Evolutionary conservation across 345 rosid genomes (phyloP).

Genomic region (Gossypium mustelinum): DNA sequence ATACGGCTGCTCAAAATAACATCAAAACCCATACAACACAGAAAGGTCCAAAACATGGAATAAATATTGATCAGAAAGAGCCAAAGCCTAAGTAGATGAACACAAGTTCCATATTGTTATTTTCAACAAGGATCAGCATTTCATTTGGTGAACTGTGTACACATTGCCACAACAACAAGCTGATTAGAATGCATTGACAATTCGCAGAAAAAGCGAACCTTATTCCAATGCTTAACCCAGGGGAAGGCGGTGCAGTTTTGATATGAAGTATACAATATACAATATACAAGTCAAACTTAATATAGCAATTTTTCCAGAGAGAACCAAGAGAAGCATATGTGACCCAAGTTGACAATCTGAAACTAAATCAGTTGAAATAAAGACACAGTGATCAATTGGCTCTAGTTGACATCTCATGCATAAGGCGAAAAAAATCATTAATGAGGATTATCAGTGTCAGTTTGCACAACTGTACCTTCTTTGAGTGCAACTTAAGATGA

Average conservation of each 20-base stretch:
- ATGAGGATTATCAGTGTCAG: not conserved
- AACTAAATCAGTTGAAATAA: not conserved
- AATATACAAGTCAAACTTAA: not conserved
- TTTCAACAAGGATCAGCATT: constrained; percentile 1
- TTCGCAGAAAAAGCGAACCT: not conserved
- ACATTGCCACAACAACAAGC: not conserved
- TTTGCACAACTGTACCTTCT: constrained; percentile 51
- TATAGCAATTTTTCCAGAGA: not conserved
- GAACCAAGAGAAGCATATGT: not conserved
- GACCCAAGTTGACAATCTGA: not conserved
- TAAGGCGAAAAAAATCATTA: not conserved
- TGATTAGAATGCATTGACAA: not conserved
- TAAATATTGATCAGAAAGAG: not conserved
- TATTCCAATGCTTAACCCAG: not conserved
- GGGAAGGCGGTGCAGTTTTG: no score
- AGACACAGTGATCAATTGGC: not conserved
- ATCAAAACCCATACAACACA: not conserved
- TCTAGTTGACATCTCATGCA: not conserved
- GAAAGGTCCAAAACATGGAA: not conserved
- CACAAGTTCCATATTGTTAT: not conserved
- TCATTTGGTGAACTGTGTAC: not conserved
- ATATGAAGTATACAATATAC: not conserved
- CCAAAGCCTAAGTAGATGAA: not conserved
- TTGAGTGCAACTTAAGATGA: constrained; percentile 71
- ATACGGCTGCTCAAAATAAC: not conserved